phyloP scores from a whole-genome alignment of 768 basidiomycete species.

The Tephrocybe sp. region DNA sequence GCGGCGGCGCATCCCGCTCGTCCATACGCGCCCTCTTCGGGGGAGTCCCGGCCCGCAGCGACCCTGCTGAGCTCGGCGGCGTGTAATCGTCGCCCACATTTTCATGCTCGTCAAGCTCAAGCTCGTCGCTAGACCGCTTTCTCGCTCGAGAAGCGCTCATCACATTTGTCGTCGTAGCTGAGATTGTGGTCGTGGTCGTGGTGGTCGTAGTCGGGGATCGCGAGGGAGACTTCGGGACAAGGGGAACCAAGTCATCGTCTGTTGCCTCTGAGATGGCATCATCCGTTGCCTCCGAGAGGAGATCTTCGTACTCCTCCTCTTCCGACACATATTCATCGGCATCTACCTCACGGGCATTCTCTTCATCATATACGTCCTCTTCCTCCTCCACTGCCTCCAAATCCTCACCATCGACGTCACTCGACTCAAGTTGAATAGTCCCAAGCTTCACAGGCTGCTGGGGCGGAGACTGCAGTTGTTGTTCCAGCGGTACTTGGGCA shows the following conservation, averaged over 20 bases:
- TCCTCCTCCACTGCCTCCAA: conserved; percentile 25
- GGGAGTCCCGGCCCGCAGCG: conserved; percentile 23
- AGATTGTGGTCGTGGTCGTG: neutral
- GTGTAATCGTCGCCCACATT: conserved; percentile 7
- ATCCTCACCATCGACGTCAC: conserved; percentile 19
- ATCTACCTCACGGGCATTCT: conserved; percentile 21
- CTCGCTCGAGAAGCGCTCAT: conserved; percentile 4
- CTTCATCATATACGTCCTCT: conserved; percentile 15
- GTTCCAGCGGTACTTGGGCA: neutral
- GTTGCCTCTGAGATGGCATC: conserved; percentile 4
- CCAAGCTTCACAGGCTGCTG: neutral
- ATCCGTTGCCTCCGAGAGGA: conserved; percentile 10
- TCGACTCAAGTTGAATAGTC: conserved; percentile 13
- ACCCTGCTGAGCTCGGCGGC: neutral
- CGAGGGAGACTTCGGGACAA: neutral
- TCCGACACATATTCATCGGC: conserved; percentile 25
- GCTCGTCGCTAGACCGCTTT: conserved; percentile 29
- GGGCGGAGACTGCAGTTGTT: neutral
- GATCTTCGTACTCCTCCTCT: conserved; percentile 27
- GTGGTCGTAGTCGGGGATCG: neutral
- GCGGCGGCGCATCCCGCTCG: conserved; percentile 8
- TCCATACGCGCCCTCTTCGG: conserved; percentile 25
- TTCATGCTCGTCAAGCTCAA: conserved; percentile 24
- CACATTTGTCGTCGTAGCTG: no score
- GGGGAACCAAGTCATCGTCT: neutral